Percentiles rank a stretch among this genome's conserved stretches.
Conservation (phyloP, 164 flowering plant genomes). For the Vitis rupestris region DNA sequence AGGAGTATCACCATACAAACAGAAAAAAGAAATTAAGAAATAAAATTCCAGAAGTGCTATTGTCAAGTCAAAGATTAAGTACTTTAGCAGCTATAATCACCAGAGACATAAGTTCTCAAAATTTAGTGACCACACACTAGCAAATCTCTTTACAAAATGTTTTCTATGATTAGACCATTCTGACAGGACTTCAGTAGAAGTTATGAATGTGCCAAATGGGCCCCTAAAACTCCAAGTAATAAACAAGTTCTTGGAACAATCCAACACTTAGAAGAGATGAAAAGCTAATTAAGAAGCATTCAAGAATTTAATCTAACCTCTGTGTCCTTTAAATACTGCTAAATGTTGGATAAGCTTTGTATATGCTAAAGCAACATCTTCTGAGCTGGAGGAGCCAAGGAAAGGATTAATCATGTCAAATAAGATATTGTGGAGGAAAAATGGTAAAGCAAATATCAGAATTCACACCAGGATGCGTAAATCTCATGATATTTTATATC, state of each 20-base stretch:
- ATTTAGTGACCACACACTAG: too few species aligned
- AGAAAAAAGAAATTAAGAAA: too few species aligned
- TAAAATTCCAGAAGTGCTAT: too few species aligned
- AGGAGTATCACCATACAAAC: too few species aligned
- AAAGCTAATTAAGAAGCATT: neutral
- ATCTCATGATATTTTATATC: constrained; percentile 2
- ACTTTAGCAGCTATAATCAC: too few species aligned
- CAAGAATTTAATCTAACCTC: constrained; percentile 51
- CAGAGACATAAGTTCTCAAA: too few species aligned
- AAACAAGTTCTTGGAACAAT: constrained; percentile 2
- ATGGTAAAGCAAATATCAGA: neutral
- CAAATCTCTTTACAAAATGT: too few species aligned
- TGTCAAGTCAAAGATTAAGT: too few species aligned
- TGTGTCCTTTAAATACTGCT: constrained; percentile 79
- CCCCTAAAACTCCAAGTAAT: neutral
- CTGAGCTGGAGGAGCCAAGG: constrained; percentile 42
- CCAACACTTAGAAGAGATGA: neutral
- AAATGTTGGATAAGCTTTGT: constrained; percentile 86
- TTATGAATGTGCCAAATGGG: neutral
- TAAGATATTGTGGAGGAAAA: neutral
- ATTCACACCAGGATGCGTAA: neutral
- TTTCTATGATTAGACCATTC: too few species aligned
- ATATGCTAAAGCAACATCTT: constrained; percentile 74
- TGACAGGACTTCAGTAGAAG: too few species aligned
- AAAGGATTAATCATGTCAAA: constrained; percentile 7